Evolutionary conservation across 129 eudicot genomes (phyloP), one percentile per base, ranked within the genome.

Genomic region (Flaveria linearis): DNA sequence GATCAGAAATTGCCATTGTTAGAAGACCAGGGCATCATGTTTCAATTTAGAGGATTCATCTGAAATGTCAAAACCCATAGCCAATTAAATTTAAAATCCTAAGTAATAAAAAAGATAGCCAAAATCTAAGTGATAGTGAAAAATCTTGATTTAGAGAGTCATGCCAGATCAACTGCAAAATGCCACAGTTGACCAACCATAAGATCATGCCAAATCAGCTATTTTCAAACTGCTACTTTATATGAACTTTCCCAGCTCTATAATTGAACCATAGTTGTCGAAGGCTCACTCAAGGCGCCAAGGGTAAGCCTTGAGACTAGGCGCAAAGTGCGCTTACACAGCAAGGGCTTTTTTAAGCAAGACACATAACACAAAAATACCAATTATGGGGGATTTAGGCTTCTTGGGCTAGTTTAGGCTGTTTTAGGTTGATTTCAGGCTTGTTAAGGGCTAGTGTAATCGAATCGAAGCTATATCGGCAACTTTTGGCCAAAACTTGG

Each of bases 11-110:
- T 63, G 97, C 85, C 97, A 95, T 95, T 20, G 97, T 84, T 26
- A 95, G 75, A 62, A 95, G 91, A 41, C 99, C 99, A 14, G 90
- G 26, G 81, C 82, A 78, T 95, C 99, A 87, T 95, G 99, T 73
- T 89, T 91, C 43, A 89, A 79, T 76, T 89, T 95, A 25, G 96
- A 83, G 26, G 90, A 80, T 72, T 95, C 99, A 68, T 95, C 99
- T 95, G 92, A 68, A 87, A 88, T 68, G 57, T 39, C 36, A 66
- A 45, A 80, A 45, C 60, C 45, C 41, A 36, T 36, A 0, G 18
- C 18, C 45, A 56, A 28, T 55, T 73, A 43, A 28, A 74, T 26
- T 23, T 36, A 36, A 4, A 45, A 47, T 68, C 26, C 20, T 42
- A 25, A 64, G 66, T 49, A 64, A 65, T 17, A 26, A 64, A 41